Conservation (phyloP, 129 eudicot genomes). For the Ambrosia trifida region DNA sequence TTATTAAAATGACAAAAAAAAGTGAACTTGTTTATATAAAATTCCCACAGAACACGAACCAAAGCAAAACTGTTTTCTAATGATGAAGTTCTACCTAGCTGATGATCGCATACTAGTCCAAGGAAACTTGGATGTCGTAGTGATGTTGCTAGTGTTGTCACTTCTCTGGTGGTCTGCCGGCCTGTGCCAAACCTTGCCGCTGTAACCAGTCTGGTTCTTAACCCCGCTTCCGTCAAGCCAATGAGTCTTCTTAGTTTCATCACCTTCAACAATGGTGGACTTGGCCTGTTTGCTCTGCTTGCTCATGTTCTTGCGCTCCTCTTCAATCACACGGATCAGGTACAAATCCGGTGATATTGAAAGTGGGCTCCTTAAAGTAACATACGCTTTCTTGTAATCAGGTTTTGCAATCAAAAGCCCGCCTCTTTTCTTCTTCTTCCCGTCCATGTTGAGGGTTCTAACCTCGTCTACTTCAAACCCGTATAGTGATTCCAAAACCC, state of each 20-base stretch:
- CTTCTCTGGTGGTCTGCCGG: slow-evolving; percentile 16
- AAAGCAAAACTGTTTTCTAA: neutral
- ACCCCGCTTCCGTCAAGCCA: slow-evolving; percentile 73
- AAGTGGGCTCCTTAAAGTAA: slow-evolving; percentile 62
- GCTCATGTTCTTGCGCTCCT: slow-evolving; percentile 55
- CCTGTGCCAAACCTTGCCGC: slow-evolving; percentile 29
- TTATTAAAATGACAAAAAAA: neutral
- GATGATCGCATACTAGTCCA: slow-evolving; percentile 72
- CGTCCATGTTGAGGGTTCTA: slow-evolving; percentile 87
- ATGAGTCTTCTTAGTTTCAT: slow-evolving; percentile 61
- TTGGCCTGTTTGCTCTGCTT: slow-evolving; percentile 39
- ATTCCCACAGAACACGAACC: neutral
- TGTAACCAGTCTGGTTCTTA: slow-evolving; percentile 31
- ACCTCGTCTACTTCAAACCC: slow-evolving; percentile 93
- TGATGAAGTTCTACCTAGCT: slow-evolving; percentile 29
- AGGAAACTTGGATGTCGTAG: slow-evolving; percentile 57
- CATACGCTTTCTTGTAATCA: slow-evolving; percentile 92
- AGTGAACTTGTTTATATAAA: neutral
- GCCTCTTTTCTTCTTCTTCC: slow-evolving; percentile 90
- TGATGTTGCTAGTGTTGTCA: slow-evolving; percentile 11
- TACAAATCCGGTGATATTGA: slow-evolving; percentile 73
- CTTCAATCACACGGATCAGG: slow-evolving; percentile 72
- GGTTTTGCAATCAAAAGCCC: slow-evolving; percentile 81
- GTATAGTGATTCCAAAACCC: slow-evolving; percentile 81
- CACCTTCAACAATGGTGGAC: slow-evolving; percentile 66